A percentile compares a stretch with the other conserved stretches of the same genome.
These are phyloP conservation scores for Colletotrichum spinosum DNA, from an alignment of 2,329 filamentous ascomycete genomes.

Conservation along the genomic window DNA sequence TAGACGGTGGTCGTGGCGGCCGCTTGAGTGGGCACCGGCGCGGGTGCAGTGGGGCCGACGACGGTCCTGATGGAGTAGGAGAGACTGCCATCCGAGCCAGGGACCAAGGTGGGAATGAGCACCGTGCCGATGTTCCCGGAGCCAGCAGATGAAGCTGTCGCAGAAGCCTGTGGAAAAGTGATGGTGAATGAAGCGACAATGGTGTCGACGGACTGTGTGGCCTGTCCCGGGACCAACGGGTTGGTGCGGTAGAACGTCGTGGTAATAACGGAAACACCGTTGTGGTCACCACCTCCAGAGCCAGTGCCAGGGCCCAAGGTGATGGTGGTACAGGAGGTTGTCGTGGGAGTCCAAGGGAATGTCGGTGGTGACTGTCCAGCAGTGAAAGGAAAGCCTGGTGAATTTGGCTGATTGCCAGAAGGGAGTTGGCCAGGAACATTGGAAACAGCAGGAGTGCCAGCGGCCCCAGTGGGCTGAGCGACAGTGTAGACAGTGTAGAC, in stretches of 20 bases:
- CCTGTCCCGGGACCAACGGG: constrained; percentile 4
- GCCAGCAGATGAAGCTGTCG: neutral
- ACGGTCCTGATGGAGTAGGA: constrained; percentile 44
- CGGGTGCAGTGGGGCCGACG: constrained; percentile 33
- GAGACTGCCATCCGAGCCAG: constrained; percentile 47
- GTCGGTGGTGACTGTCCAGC: constrained; percentile 7
- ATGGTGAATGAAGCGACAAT: constrained; percentile 34
- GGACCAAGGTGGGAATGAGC: constrained; percentile 30
- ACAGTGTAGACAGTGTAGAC: constrained; percentile 23
- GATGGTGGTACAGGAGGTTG: constrained; percentile 11
- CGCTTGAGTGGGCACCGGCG: constrained; percentile 4
- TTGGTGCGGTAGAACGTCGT: constrained; percentile 33
- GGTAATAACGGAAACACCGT: constrained; percentile 31
- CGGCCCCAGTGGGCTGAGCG: constrained; percentile 39
- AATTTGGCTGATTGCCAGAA: neutral
- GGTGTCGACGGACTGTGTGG: constrained; percentile 7
- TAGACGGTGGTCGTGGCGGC: constrained; percentile 39
- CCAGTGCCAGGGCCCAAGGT: neutral
- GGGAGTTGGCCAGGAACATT: constrained; percentile 12
- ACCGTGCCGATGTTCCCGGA: constrained; percentile 21
- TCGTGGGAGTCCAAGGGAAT: constrained; percentile 24
- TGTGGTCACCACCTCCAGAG: constrained; percentile 6
- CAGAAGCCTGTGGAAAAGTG: constrained; percentile 20
- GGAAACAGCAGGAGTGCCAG: constrained; percentile 1
- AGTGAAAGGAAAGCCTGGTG: neutral